Conservation (phyloP, 257 asterid genomes). For the Solanum appendiculatum region DNA sequence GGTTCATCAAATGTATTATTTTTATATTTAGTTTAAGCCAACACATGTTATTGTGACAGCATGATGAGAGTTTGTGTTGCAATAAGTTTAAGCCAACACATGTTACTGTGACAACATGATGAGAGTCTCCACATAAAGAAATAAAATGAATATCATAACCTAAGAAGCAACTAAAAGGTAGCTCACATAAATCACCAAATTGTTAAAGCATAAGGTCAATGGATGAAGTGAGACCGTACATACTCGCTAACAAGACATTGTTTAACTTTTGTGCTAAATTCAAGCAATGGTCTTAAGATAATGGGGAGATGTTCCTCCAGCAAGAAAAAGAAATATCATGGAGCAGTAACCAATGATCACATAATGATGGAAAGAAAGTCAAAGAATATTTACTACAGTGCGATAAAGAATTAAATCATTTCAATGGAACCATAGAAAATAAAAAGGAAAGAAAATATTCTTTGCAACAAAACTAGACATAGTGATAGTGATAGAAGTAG, state of each 20-base stretch:
- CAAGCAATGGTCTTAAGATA: not conserved
- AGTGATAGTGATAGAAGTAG: not conserved
- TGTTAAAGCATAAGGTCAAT: not conserved
- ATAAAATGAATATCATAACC: too few species aligned
- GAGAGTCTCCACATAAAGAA: not conserved
- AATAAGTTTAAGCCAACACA: constrained; percentile 5
- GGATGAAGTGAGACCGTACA: not conserved
- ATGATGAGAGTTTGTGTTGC: constrained; percentile 91
- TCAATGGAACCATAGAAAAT: not conserved
- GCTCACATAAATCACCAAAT: not conserved
- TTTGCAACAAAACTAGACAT: not conserved
- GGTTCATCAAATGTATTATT: too few species aligned
- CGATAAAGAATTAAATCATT: not conserved
- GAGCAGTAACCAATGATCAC: too few species aligned
- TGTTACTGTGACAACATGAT: constrained; percentile 5
- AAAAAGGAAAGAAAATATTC: not conserved
- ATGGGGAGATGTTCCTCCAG: not conserved
- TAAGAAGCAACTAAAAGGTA: too few species aligned
- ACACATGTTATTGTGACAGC: too few species aligned
- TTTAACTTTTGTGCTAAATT: not conserved
- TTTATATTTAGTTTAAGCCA: too few species aligned
- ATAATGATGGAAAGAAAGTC: too few species aligned
- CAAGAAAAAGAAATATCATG: not conserved
- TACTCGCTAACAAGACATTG: not conserved
- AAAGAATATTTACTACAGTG: not conserved